phyloP scores from a whole-genome alignment of 2,329 filamentous ascomycete species.

The Penicillium rolfsii region DNA sequence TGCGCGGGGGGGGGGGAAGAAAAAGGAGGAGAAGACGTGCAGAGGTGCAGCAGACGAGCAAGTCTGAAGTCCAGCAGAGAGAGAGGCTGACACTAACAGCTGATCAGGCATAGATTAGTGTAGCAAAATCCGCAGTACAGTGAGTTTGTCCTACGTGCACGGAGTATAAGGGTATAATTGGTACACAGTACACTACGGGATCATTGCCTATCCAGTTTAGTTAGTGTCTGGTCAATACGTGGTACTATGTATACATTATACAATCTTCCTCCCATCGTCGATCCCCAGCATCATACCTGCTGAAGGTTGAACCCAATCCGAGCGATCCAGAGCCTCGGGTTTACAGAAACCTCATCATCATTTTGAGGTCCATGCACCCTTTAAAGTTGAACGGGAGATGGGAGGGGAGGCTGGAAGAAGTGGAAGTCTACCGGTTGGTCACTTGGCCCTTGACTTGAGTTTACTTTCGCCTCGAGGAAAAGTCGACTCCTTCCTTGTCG shows the following conservation, averaged over 20 bases:
- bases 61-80: background rate
- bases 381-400: background rate
- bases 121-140: background rate
- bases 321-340: constrained; percentile 6
- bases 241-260: background rate
- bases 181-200: too few species aligned
- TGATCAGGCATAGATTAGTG: background rate
- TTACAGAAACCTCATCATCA: background rate
- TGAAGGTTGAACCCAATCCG: constrained; percentile 1
- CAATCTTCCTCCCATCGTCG: background rate
- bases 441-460: background rate
- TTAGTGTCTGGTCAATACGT: background rate
- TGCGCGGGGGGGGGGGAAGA: background rate
- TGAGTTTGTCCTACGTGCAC: background rate
- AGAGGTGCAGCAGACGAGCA: background rate
- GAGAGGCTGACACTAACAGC: constrained; percentile 1
- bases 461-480: background rate
- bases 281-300: background rate
- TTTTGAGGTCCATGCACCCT: background rate
- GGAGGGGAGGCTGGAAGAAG: background rate
- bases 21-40: background rate
- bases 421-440: constrained; percentile 5
- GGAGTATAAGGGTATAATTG: background rate
- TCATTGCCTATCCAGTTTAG: too few species aligned
- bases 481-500: constrained; percentile 2